Conservation (phyloP, 306 rosid genomes). For the Lathyrus oleraceus region DNA sequence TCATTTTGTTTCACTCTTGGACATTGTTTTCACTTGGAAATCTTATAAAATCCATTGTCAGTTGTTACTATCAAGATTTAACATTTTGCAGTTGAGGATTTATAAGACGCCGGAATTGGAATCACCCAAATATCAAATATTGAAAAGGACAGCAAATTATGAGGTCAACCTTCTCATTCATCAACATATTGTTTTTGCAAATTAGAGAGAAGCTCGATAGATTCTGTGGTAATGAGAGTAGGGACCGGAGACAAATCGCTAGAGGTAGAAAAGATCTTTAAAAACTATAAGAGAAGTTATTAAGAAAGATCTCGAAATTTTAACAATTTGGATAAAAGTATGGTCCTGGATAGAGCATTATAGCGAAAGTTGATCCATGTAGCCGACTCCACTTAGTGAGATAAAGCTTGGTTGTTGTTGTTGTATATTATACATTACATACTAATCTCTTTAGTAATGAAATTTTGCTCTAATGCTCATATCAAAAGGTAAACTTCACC, state of each 20-base stretch:
- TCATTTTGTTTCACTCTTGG: constrained; percentile 2
- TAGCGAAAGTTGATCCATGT: too few species aligned
- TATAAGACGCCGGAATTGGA: constrained; percentile 91
- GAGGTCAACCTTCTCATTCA: constrained; percentile 56
- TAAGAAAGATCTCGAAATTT: too few species aligned
- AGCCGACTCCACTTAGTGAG: too few species aligned
- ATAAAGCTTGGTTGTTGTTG: too few species aligned
- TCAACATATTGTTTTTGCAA: neutral
- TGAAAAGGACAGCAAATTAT: constrained; percentile 68
- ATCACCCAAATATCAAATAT: constrained; percentile 73
- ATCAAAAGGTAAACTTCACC: neutral
- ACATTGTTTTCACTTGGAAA: neutral
- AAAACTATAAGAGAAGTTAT: too few species aligned
- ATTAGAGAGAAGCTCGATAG: too few species aligned
- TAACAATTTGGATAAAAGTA: too few species aligned
- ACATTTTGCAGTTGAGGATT: constrained; percentile 61
- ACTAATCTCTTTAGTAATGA: neutral
- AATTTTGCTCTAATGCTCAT: neutral
- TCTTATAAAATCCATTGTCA: constrained; percentile 8
- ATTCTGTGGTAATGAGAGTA: too few species aligned
- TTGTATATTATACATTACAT: neutral
- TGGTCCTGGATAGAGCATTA: too few species aligned
- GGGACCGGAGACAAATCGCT: too few species aligned
- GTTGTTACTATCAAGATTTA: constrained; percentile 13
- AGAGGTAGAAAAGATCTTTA: too few species aligned